Evolutionary conservation across 176 grass and related monocot genomes (phyloP).

Genomic region (Eleusine coracana): DNA sequence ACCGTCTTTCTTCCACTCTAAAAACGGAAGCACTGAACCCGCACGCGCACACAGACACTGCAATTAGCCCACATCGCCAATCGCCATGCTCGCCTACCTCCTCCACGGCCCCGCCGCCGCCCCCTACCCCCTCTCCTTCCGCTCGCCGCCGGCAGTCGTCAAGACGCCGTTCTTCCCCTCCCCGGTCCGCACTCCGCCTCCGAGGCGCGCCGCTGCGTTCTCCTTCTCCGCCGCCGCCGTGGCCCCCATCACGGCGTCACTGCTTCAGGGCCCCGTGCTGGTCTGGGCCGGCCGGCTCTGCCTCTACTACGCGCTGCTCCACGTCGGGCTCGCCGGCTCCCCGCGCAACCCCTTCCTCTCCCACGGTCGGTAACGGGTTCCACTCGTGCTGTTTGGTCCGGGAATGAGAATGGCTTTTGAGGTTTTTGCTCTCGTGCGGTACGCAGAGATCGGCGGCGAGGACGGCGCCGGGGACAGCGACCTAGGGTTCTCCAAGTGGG

Average conservation of each 20-base stretch:
- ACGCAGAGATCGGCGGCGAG: slow-evolving; percentile 48
- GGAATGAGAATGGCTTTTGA: slow-evolving; percentile 6
- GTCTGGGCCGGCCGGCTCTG: slow-evolving; percentile 83
- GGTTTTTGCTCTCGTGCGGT: background rate
- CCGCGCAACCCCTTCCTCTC: slow-evolving; percentile 80
- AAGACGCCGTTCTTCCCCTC: slow-evolving; percentile 63
- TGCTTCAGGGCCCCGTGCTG: slow-evolving; percentile 78
- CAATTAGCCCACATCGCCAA: slow-evolving; percentile 32
- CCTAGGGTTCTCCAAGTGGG: slow-evolving; percentile 81
- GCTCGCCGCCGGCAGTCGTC: slow-evolving; percentile 10
- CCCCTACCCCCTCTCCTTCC: slow-evolving; percentile 51
- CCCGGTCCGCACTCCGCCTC: slow-evolving; percentile 34
- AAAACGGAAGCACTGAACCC: slow-evolving; percentile 17
- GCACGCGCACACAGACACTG: background rate
- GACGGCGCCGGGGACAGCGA: slow-evolving; percentile 58
- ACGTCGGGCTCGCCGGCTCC: slow-evolving; percentile 76
- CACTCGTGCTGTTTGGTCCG: slow-evolving; percentile 21
- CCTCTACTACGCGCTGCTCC: slow-evolving; percentile 89
- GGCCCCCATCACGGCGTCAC: slow-evolving; percentile 62
- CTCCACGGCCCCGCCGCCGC: slow-evolving; percentile 51
- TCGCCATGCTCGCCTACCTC: slow-evolving; percentile 61
- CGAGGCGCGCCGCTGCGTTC: slow-evolving; percentile 36
- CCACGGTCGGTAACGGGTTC: slow-evolving; percentile 40
- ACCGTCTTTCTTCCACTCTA: background rate
- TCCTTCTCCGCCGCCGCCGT: slow-evolving; percentile 18